A percentile compares a stretch with the other conserved stretches of the same genome.
Evolutionary conservation across 192 early-diverging fungal species (phyloP).

Genomic region (Paraglomus occultum): DNA sequence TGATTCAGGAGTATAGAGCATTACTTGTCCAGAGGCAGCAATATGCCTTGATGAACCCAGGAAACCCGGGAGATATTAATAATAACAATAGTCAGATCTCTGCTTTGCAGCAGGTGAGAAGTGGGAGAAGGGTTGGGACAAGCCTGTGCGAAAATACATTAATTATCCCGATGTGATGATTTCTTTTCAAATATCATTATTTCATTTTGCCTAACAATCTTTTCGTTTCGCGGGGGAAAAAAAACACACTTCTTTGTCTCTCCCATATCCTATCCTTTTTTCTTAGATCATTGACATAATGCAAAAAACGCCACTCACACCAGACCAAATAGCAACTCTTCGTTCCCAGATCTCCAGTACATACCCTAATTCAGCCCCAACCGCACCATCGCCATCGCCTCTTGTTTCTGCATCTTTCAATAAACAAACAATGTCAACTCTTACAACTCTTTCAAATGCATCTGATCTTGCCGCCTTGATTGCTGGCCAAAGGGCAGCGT

Average conservation of each 20-base stretch:
- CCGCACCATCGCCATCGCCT: constrained; percentile 20
- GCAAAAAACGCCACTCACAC: constrained; percentile 43
- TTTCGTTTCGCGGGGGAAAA: not conserved
- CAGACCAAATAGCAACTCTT: constrained; percentile 45
- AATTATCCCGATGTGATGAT: no score
- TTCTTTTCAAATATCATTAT: not conserved
- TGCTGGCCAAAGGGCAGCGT: not conserved
- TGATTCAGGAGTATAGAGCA: constrained; percentile 21
- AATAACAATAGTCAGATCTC: constrained; percentile 23
- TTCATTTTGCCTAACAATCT: not conserved
- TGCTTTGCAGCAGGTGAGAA: constrained; percentile 21
- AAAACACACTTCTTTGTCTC: not conserved
- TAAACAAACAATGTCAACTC: constrained; percentile 1
- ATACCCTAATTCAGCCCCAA: constrained; percentile 29
- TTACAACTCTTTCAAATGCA: not conserved
- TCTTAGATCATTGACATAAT: constrained; percentile 44
- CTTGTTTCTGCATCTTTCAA: constrained; percentile 17
- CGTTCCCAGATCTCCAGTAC: constrained; percentile 39
- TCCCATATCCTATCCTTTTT: not conserved
- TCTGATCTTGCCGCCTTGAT: not conserved
- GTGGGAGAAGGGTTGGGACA: no score
- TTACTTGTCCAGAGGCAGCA: constrained; percentile 23
- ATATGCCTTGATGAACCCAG: constrained; percentile 22
- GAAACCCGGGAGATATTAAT: constrained; percentile 24
- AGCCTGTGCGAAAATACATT: no score